Base-by-base conservation (phyloP, 306 rosid genomes). In the Quercus robur region DNA sequence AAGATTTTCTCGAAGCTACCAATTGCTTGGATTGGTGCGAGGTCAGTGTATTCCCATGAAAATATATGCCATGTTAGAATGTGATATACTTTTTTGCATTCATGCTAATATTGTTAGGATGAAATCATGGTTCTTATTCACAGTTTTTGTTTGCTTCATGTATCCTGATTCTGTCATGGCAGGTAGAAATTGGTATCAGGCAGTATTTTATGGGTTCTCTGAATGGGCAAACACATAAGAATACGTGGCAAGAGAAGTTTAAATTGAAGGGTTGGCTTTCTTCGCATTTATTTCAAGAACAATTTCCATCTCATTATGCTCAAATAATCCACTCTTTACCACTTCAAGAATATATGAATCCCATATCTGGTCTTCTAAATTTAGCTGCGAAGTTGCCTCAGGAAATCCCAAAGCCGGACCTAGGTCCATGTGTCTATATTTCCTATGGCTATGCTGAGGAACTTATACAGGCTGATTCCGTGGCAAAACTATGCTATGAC, bases 291-390 rank as follows among this genome's bases (percentile, higher is more conserved):
- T 91, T 96, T 90, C 87, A 89, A 85, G 94, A 93, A 86, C 90
- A 92, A 86, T 96, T 96, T 89, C 98, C 99, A 38, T 85, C 83
- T 87, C 98, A 96, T 79, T 93, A 85, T 84, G 87, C 88, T 82
- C 89, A 87, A 90, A 85, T 96, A 66, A 85, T 96, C 73, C 85
- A 85, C 75, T 86, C 86, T 75, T 85, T 96, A 70, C 99, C 99
- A 62, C 86, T 93, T 89, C 93, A 89, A 87, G 97, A 96, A 58
- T 96, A 93, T 88, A 91, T 89, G 97, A 93, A 96, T 84, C 99
- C 99, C 25, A 70, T 73, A 21, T 90, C 92, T 46, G 99, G 99
- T 75, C 91, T 89, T 82, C 86, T 96, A 78, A 96, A 96, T 77
- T 81, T 96, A 71, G 97, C 92, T 56, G 93, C 96, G 73, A 86